These are phyloP conservation scores for Coemansia sp. DNA, from an alignment of 192 early-diverging fungal genomes.

Conservation along the genomic window DNA sequence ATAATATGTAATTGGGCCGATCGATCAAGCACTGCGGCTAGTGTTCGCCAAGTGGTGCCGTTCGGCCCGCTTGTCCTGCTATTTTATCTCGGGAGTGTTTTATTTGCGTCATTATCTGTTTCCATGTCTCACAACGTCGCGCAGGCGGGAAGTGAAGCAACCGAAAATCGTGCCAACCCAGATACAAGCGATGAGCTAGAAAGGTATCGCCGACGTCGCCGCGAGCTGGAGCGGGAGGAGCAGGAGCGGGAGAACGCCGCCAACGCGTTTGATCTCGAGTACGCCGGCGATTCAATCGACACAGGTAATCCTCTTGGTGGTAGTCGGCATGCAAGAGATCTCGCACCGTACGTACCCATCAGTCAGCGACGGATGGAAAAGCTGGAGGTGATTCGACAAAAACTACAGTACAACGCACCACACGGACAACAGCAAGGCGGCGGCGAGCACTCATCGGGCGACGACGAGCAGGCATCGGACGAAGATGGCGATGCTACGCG, in stretches of 20 bases:
- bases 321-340: neutral
- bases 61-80: neutral
- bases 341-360: conserved; percentile 15
- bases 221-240: conserved; percentile 46
- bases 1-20: no score
- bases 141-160: neutral
- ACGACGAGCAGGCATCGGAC: neutral
- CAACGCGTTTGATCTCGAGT: neutral
- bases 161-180: neutral
- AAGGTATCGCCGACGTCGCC: conserved; percentile 45
- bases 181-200: conserved; percentile 23
- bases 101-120: no score
- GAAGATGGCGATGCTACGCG: neutral
- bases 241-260: neutral
- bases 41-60: neutral
- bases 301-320: neutral
- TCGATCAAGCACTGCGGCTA: no score
- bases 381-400: conserved; percentile 26
- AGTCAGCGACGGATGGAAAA: conserved; percentile 35
- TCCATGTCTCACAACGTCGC: neutral
- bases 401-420: conserved; percentile 8
- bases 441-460: conserved; percentile 2
- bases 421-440: neutral
- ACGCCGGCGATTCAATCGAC: neutral
- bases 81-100: neutral